phyloP scores from a whole-genome alignment of 2,329 filamentous ascomycete genomes.

The Eutypella sp. region DNA sequence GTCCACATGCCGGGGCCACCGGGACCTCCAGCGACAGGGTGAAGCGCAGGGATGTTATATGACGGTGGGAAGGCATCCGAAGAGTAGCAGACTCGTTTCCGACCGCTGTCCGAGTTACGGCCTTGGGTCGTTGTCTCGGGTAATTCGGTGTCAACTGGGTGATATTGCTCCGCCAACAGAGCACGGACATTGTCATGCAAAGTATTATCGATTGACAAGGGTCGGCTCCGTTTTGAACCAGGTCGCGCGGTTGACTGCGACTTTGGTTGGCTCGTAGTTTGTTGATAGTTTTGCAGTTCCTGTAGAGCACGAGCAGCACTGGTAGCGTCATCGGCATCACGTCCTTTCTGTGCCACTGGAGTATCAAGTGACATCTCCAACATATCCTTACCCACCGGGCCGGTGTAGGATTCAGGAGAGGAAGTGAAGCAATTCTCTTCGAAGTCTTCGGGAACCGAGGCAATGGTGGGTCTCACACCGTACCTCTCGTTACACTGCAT shows the following conservation, averaged over 20 bases:
- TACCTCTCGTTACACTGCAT: constrained; percentile 55
- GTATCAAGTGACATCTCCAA: constrained; percentile 45
- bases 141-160: constrained; percentile 29
- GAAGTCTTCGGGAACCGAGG: constrained; percentile 54
- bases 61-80: constrained; percentile 46
- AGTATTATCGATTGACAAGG: constrained; percentile 52
- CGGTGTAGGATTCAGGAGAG: constrained; percentile 54
- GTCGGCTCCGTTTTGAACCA: constrained; percentile 55
- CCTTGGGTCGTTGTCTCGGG: constrained; percentile 34
- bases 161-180: constrained; percentile 40
- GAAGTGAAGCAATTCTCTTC: constrained; percentile 46
- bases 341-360: constrained; percentile 39
- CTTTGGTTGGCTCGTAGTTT: constrained; percentile 23
- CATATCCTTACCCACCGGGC: constrained; percentile 47
- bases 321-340: constrained; percentile 45
- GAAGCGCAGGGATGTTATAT: constrained; percentile 41
- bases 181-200: constrained; percentile 65
- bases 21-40: constrained; percentile 44
- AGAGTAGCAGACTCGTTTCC: constrained; percentile 64
- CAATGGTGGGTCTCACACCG: constrained; percentile 46
- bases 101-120: constrained; percentile 42
- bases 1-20: constrained; percentile 63
- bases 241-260: constrained; percentile 31
- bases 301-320: constrained; percentile 56
- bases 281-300: constrained; percentile 53